phyloP scores from a whole-genome alignment of 345 rosid species.

The Firmiana major region DNA sequence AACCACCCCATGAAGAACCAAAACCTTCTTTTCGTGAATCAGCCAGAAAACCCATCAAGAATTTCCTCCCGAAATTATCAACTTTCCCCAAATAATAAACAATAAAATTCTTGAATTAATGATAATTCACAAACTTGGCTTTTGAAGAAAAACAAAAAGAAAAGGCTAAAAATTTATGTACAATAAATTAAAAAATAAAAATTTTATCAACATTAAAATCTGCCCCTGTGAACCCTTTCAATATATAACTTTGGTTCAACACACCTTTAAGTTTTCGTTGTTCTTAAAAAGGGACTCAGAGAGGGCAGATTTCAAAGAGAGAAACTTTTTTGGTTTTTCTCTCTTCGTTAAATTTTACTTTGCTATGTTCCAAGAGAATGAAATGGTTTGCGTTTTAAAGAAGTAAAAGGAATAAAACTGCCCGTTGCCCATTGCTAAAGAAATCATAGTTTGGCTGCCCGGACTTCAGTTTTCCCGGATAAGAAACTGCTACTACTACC shows the following conservation, averaged over 20 bases:
- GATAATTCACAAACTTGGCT: neutral
- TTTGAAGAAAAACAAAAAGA: neutral
- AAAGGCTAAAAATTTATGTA: neutral
- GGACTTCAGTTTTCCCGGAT: neutral
- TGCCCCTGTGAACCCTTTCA: neutral
- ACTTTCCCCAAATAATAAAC: neutral
- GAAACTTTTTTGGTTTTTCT: neutral
- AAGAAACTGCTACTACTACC: too few relatives aligned
- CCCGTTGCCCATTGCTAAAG: neutral
- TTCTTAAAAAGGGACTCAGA: neutral
- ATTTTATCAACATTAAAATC: neutral
- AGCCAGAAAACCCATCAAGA: constrained; percentile 46
- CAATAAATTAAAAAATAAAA: neutral
- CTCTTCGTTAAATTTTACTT: neutral
- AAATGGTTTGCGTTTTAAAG: neutral
- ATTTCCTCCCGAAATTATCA: neutral
- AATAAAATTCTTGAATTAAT: neutral
- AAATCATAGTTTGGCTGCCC: neutral
- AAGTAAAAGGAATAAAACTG: neutral
- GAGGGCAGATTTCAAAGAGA: constrained; percentile 10
- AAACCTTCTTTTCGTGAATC: constrained; percentile 43
- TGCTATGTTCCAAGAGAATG: neutral
- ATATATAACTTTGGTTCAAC: neutral
- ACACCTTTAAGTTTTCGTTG: neutral
- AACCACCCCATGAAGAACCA: constrained; percentile 45